A percentile compares a stretch with the other conserved stretches of the same genome.
Evolutionary conservation across 768 basidiomycete species (phyloP).

Genomic region (Phlebiopsis flavidoalba): DNA sequence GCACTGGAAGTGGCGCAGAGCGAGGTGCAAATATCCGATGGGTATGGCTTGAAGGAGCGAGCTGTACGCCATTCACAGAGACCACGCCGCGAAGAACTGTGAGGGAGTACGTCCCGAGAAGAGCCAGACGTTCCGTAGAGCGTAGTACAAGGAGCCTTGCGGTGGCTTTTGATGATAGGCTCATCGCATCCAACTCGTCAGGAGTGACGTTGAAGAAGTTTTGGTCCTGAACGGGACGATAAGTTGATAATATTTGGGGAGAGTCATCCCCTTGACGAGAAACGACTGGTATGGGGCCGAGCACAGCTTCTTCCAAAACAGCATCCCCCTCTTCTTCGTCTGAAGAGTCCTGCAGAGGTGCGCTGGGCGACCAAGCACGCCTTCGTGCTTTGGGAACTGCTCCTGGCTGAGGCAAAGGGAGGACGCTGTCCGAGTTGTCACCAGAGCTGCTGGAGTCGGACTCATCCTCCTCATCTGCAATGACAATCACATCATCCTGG

Average conservation of each 20-base stretch:
- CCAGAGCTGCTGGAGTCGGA: slow-evolving; percentile 25
- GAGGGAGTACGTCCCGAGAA: slow-evolving; percentile 65
- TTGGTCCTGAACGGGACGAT: slow-evolving; percentile 36
- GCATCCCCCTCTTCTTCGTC: slow-evolving; percentile 30
- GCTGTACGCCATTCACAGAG: slow-evolving; percentile 48
- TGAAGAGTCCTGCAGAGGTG: slow-evolving; percentile 27
- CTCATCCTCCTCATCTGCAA: slow-evolving; percentile 17
- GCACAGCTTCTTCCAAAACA: background rate
- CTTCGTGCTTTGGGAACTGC: background rate
- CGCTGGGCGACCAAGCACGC: slow-evolving; percentile 60
- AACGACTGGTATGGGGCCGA: background rate
- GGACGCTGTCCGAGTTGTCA: slow-evolving; percentile 11
- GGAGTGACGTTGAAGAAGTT: slow-evolving; percentile 43
- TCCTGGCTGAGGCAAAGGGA: background rate
- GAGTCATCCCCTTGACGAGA: slow-evolving; percentile 4
- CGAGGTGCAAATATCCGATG: slow-evolving; percentile 71
- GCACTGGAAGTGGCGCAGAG: slow-evolving; percentile 68
- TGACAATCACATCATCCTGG: slow-evolving; percentile 28
- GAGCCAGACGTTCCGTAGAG: slow-evolving; percentile 47
- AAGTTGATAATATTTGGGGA: slow-evolving; percentile 40
- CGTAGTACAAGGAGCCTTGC: slow-evolving; percentile 40
- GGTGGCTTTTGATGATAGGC: slow-evolving; percentile 13
- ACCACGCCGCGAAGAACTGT: slow-evolving; percentile 60
- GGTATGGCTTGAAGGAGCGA: slow-evolving; percentile 33
- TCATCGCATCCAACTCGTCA: slow-evolving; percentile 27